Evolutionary conservation across 768 basidiomycete genomes (phyloP), one percentile per base, ranked within the genome.

Genomic region (Kondoa subrosea): DNA sequence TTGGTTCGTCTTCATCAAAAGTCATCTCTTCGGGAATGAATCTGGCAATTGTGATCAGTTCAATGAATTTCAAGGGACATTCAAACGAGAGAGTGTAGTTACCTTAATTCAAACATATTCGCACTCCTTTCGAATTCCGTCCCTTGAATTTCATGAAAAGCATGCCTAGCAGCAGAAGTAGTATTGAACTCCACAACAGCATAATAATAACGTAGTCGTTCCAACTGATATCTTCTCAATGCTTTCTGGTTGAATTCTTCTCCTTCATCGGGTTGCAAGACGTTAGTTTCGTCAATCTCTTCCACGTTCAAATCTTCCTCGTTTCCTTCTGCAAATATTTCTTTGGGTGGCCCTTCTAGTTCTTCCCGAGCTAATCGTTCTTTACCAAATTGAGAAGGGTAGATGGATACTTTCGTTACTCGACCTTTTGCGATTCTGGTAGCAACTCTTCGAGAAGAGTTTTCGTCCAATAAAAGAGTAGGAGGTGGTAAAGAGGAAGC

Each of bases 91-190:
- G 14, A 29, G 2, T 1, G 25, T n/a, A 93, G 90, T 76, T 87
- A 96, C 76, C 92, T 95, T 34, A 99, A 78, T 75, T 99, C 89
- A 69, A 99, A 87, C 4, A 96, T 83, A 76, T 99, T 99, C 1
- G 95, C 93, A 0, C 93, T 95, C 32, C 91, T 85, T 77, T 97
- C 95, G 17, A 97, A 83, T 76, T 99, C 95, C 1, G 93, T 89
- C 17, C 91, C 91, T 71, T 96, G 88, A 29, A 96, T 82, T 75
- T 97, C 91, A 33, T 81, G 77, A 74, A 87, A 87, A 32, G 58
- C 58, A 25, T 31, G 58, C 29, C 58, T 59, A 12, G 58, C 30
- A 59, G 58, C 58, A 12, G 30, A 59, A 59, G 58, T 59, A 59
- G 58, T 59, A 27, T 25, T 59, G 58, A 59, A 59, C 58, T 88